A percentile compares a stretch with the other conserved stretches of the same genome.
Conservation (phyloP, 78 protist genomes). For the Trichosphaerium sp. region DNA sequence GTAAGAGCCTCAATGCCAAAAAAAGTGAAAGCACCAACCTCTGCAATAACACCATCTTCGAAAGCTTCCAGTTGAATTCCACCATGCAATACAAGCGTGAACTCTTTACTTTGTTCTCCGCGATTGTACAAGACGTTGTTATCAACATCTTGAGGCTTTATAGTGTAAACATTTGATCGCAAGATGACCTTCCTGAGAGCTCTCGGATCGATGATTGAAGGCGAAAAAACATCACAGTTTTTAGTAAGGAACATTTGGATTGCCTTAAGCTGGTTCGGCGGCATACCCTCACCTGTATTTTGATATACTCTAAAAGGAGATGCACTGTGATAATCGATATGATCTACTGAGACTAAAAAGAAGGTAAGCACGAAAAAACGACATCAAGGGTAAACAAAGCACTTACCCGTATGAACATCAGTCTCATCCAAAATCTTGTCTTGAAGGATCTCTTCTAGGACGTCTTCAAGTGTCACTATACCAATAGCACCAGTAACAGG, state of each 20-base stretch:
- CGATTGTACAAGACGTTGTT: conserved; percentile 13
- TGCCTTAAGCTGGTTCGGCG: conserved; percentile 22
- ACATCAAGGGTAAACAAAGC: background rate
- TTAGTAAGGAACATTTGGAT: conserved; percentile 16
- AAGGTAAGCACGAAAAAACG: background rate
- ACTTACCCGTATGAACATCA: conserved; percentile 25
- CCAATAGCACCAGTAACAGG: conserved; percentile 61
- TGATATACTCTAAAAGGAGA: conserved; percentile 18
- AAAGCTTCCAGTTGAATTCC: conserved; percentile 27
- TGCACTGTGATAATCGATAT: conserved; percentile 16
- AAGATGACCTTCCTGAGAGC: too few species aligned
- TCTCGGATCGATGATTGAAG: too few species aligned
- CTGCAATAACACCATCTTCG: conserved; percentile 34
- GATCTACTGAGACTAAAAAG: too few species aligned
- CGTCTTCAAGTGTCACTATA: conserved; percentile 75
- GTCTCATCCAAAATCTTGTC: conserved; percentile 77
- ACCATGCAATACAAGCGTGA: conserved; percentile 37
- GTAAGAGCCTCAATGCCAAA: conserved; percentile 29
- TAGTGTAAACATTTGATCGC: too few species aligned
- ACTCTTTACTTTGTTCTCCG: conserved; percentile 14
- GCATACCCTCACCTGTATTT: background rate
- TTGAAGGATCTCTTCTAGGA: conserved; percentile 70
- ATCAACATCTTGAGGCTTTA: too few species aligned
- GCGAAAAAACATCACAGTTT: too few species aligned
- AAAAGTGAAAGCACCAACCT: conserved; percentile 49